Base-by-base conservation (phyloP, 106 monocot genomes). In the Phalaenopsis aphrodite region DNA sequence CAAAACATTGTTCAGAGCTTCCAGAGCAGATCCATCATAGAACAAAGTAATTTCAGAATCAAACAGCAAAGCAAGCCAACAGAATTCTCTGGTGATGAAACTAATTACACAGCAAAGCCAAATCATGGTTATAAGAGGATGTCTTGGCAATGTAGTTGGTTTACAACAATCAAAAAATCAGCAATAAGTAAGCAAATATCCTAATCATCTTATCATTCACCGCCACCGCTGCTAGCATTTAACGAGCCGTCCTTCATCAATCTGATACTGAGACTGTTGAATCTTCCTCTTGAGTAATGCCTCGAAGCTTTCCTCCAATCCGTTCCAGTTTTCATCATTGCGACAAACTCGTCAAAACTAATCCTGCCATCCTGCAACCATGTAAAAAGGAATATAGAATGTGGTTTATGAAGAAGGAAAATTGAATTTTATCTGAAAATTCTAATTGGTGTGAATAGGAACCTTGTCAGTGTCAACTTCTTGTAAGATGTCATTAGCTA, bases 401-500 rank as follows among this genome's bases (percentile, higher is more conserved):
- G 4, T 12, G 5, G 42, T 42, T 45, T 76, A 1, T 42, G 49
- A 7, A 5, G 5, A 11, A 7, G n/a, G n/a, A 14, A 71, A 42
- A 19, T 74, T 21, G 43, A 74, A n/a, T 18, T 18, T 45, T 19
- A 38, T 11, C 41, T 42, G 18, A 9, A 74, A 74, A 0, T n/a
- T 18, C 0, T 74, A 74, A 45, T 19, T 74, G 74, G 41, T 18
- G 43, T 18, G 41, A 45, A 43, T n/a, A 43, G 7, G 78, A 37
- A 98, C 98, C 94, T 98, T 98, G 80, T 94, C 94, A 1, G 89
- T 89, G 79, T 98, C 98, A 16, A 98, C 92, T 92, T 98, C 98
- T 78, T 88, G 92, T 41, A 98, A 84, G 76, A 98, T 92, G 85
- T 98, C 98, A 72, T 89, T 92, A 24, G 85, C 94, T 0, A 98